A percentile compares a stretch with the other conserved stretches of the same genome.
Evolutionary conservation across 176 grass and related monocot species (phyloP).

Genomic region (Paspalum vaginatum): DNA sequence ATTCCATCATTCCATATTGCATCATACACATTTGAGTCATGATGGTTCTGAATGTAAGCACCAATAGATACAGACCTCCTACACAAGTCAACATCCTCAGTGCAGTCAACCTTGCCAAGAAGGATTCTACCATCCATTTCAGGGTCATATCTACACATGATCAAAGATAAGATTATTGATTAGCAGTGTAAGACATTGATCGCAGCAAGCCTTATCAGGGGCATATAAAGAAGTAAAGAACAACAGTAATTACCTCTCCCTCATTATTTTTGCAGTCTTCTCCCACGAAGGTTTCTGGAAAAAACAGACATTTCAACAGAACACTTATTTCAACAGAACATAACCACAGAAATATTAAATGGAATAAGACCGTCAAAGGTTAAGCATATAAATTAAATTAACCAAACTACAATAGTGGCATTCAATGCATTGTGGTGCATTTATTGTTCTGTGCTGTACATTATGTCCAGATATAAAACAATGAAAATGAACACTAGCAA

Average conservation of each 20-base stretch:
- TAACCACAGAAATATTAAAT: constrained; percentile 4
- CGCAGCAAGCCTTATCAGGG: background rate
- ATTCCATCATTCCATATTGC: constrained; percentile 21
- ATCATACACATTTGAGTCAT: background rate
- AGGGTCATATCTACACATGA: constrained; percentile 84
- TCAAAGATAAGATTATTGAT: constrained; percentile 4
- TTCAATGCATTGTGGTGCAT: background rate
- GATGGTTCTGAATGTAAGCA: background rate
- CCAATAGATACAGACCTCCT: constrained; percentile 63
- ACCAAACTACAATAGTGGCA: background rate
- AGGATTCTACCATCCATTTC: constrained; percentile 95
- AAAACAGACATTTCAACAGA: constrained; percentile 33
- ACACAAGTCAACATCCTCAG: constrained; percentile 70
- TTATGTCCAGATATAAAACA: constrained; percentile 11
- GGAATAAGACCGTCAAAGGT: constrained; percentile 22
- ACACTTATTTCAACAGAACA: constrained; percentile 23
- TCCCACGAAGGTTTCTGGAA: constrained; percentile 99
- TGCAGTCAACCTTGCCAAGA: constrained; percentile 89
- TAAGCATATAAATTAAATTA: constrained; percentile 1
- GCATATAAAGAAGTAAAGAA: constrained; percentile 33
- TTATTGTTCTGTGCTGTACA: background rate
- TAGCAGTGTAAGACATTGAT: constrained; percentile 9
- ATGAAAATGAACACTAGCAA: constrained; percentile 3
- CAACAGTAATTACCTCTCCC: constrained; percentile 65
- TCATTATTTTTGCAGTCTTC: constrained; percentile 86